A percentile compares a stretch with the other conserved stretches of the same genome.
Conservation (phyloP, 2,329 filamentous ascomycete species). For the Xylaria sp. region DNA sequence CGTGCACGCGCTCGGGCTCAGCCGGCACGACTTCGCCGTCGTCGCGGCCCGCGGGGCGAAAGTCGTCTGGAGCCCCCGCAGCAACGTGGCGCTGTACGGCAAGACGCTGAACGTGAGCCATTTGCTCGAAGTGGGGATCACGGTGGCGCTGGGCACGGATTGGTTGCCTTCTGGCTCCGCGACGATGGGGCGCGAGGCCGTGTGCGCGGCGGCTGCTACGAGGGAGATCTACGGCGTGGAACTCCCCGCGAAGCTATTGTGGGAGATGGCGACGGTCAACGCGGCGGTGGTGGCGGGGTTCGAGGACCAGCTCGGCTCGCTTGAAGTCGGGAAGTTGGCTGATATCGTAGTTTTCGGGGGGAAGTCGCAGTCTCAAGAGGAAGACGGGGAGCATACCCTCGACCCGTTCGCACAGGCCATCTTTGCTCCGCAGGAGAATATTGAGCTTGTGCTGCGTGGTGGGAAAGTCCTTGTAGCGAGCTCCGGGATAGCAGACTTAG, state of each 20-base stretch:
- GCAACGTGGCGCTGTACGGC: constrained; percentile 48
- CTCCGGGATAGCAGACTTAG: constrained; percentile 28
- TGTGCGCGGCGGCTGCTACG: constrained; percentile 37
- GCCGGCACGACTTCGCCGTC: constrained; percentile 41
- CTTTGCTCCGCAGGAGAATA: constrained; percentile 38
- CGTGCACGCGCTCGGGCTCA: constrained; percentile 47
- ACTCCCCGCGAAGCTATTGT: constrained; percentile 42
- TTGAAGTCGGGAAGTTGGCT: constrained; percentile 56
- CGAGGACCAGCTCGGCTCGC: constrained; percentile 54
- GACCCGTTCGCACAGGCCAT: constrained; percentile 42
- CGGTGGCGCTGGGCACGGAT: constrained; percentile 48
- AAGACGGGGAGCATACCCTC: background rate
- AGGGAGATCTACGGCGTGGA: constrained; percentile 31
- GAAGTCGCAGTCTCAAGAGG: background rate
- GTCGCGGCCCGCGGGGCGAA: constrained; percentile 46
- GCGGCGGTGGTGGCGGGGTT: constrained; percentile 56
- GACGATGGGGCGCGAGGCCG: constrained; percentile 46
- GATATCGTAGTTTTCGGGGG: constrained; percentile 57
- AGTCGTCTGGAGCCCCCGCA: constrained; percentile 48
- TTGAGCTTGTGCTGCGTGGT: constrained; percentile 47
- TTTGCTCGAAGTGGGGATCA: constrained; percentile 44
- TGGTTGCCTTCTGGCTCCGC: constrained; percentile 48
- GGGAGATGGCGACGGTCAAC: constrained; percentile 57
- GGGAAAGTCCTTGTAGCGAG: constrained; percentile 42
- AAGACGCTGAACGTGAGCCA: constrained; percentile 45